Evolutionary conservation across 345 rosid species (phyloP).

Genomic region (Citrus mangshanensis): DNA sequence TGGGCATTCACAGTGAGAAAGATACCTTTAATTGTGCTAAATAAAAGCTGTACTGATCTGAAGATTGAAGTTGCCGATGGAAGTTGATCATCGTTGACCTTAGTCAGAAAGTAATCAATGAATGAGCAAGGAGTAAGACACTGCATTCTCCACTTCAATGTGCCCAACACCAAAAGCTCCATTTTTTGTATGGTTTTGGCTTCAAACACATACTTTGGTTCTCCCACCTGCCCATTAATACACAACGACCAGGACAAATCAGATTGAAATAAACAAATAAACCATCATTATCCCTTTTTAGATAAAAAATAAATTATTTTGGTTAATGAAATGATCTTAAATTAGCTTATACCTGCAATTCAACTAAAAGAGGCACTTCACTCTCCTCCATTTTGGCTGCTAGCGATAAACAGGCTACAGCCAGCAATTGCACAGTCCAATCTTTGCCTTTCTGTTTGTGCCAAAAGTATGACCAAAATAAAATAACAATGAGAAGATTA

Average conservation of each 20-base stretch:
- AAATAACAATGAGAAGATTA: conserved; percentile 5
- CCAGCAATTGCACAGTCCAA: conserved; percentile 60
- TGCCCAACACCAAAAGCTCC: conserved; percentile 60
- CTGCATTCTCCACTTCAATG: conserved; percentile 68
- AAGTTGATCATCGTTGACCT: conserved; percentile 37
- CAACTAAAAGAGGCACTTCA: conserved; percentile 40
- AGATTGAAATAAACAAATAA: neutral
- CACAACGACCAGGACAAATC: neutral
- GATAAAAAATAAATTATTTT: neutral
- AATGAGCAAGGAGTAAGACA: conserved; percentile 54
- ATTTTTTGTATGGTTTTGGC: conserved; percentile 55
- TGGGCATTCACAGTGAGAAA: neutral
- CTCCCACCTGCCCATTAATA: conserved; percentile 43
- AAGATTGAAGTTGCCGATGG: conserved; percentile 29
- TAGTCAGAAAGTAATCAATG: conserved; percentile 44
- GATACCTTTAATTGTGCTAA: conserved; percentile 52
- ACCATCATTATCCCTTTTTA: conserved; percentile 1
- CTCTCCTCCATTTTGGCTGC: conserved; percentile 74
- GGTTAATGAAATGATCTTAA: neutral
- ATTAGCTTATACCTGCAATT: conserved; percentile 51
- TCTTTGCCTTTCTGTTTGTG: conserved; percentile 43
- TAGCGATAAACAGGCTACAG: conserved; percentile 68
- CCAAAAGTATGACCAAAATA: neutral
- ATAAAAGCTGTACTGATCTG: conserved; percentile 47
- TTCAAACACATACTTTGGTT: conserved; percentile 48